Base-by-base conservation (phyloP, 257 asterid genomes). In the Solanum pinnatisectum region DNA sequence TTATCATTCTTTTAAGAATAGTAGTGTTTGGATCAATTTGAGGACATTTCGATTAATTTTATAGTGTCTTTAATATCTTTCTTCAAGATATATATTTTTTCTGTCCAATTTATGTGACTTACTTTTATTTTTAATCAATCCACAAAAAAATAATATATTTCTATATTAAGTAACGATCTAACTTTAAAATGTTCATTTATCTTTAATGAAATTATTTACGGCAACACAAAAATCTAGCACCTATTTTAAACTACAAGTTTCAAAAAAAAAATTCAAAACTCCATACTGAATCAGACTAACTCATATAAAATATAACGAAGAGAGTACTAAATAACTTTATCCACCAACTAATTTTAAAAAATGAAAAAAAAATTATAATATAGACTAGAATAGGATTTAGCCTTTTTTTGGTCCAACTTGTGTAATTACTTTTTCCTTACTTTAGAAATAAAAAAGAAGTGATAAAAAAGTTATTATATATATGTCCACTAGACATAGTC, bases 221-320 rank as follows among this genome's bases (percentile, higher is more conserved):
- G 63, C 0, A 1, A 18, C 23, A 52, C 0, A 52, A 52, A 52
- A 5, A 52, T 52, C 1, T 52, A 52, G 16, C 10, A 52, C 10
- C 0, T 52, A 6, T 52, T 52, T 52, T 16, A 52, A 4, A 52
- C 4, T 4, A 52, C 4, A 52, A 6, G 0, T 52, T 52, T 52
- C 22, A 52, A 52, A 16, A 49, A n/a, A n/a, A n/a, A n/a, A n/a
- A n/a, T n/a, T 49, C 23, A 49, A 52, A 46, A 46, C 56, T 52
- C 1, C 0, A 0, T 16, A 6, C 1, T 6, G 0, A 52, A 1
- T 52, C 10, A 16, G 3, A 52, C 4, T 52, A 52, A 52, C 1
- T 52, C 10, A 52, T 52, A 16, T 16, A 52, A 52, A 52, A 16
- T 52, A 52, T 2, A 4, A 6, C 0, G 3, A 0, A 52, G 10